Evolutionary conservation across 306 rosid species (phyloP).

Genomic region (Glycine tomentella): DNA sequence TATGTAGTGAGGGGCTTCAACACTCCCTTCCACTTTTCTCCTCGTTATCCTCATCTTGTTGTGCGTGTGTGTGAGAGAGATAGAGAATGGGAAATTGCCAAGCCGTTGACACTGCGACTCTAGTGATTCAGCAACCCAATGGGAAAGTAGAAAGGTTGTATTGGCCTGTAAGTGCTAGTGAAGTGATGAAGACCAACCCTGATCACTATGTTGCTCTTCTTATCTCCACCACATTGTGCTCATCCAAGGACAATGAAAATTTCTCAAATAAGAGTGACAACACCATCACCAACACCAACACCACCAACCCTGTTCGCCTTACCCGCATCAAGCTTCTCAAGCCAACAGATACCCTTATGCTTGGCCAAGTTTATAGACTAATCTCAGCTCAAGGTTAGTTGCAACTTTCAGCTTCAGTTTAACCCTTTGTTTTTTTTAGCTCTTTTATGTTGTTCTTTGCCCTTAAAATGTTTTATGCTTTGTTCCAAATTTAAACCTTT

Average conservation of each 20-base stretch:
- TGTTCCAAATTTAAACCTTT: slow-evolving; percentile 32
- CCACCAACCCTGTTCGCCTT: slow-evolving; percentile 66
- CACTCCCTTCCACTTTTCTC: no score
- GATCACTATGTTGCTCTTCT: slow-evolving; percentile 98
- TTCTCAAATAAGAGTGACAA: slow-evolving; percentile 33
- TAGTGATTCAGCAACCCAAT: slow-evolving; percentile 85
- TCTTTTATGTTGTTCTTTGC: background rate
- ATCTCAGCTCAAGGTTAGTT: slow-evolving; percentile 79
- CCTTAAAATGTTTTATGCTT: slow-evolving; percentile 17
- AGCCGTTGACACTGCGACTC: slow-evolving; percentile 92
- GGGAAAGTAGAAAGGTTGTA: slow-evolving; percentile 83
- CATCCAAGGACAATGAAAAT: slow-evolving; percentile 53
- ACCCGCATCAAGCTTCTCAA: slow-evolving; percentile 95
- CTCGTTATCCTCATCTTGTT: background rate
- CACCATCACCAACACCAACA: slow-evolving; percentile 33
- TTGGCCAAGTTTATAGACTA: slow-evolving; percentile 96
- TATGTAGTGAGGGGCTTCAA: no score
- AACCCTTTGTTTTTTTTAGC: background rate
- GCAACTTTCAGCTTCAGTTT: slow-evolving; percentile 13
- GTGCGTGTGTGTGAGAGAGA: background rate
- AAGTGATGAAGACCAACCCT: slow-evolving; percentile 86
- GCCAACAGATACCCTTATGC: slow-evolving; percentile 87
- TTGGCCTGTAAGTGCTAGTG: slow-evolving; percentile 82
- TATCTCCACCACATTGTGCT: slow-evolving; percentile 83
- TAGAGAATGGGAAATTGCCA: slow-evolving; percentile 94